Base-by-base conservation (phyloP, 257 asterid species). In the Solanum ossicruentum region DNA sequence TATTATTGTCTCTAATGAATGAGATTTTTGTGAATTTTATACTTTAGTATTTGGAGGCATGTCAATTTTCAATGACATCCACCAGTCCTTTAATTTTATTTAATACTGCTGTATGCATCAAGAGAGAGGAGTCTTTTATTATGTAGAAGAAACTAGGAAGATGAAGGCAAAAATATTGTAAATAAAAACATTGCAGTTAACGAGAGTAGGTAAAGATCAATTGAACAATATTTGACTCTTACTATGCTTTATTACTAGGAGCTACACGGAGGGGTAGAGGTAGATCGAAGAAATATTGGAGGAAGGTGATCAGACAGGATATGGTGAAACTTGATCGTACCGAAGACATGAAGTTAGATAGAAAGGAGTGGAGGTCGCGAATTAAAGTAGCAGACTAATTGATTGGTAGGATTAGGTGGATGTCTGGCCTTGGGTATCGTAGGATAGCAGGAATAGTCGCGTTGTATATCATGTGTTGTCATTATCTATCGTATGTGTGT, bases 81-180 rank as follows among this genome's bases (percentile, higher is more conserved):
- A 66, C 43, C 75, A 70, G 78, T 49, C 17, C n/a, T 21, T 75
- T 49, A 51, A 26, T 16, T 77, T 77, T 77, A 77, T 52, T 77
- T 77, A 51, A 78, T 78, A 52, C 83, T 78, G 83, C 49, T 54
- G 83, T 78, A 78, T 78, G 83, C 66, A 78, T 78, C 83, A 73
- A 45, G 20, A 11, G 81, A n/a, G 39, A n/a, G 12, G 26, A 72
- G 81, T 45, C 45, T 72, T 45, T 73, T 73, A 45, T 73, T 1
- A 45, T 72, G 1, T 70, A 39, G 52, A 70, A 70, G 2, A 20
- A n/a, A 43, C 56, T 58, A 43, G 81, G 57, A 73, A 73, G 41
- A 73, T 45, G 81, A 73, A 73, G 39, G 39, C 55, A 43, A 72
- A 72, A 72, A 43, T 43, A 41, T 45, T 72, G 56, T 9, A 72